Conservation (phyloP, 2,329 filamentous ascomycete genomes). For the Sclerotinia minor region DNA sequence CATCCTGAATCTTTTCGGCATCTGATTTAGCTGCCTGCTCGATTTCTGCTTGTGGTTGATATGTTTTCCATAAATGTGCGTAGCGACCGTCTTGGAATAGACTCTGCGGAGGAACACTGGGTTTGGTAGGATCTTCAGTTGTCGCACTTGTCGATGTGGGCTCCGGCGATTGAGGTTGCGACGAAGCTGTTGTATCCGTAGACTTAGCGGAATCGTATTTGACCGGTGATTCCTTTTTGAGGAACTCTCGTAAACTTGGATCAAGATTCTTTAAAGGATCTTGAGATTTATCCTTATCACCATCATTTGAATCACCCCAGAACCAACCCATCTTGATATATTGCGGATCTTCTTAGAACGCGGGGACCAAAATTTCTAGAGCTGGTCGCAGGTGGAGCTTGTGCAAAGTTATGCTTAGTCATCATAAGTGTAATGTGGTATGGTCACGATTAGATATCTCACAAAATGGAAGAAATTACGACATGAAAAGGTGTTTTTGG, state of each 20-base stretch:
- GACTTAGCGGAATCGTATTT: slow-evolving; percentile 44
- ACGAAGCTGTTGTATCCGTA: slow-evolving; percentile 25
- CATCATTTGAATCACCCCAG: slow-evolving; percentile 37
- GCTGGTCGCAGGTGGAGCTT: not conserved
- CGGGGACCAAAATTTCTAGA: slow-evolving; percentile 16
- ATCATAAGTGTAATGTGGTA: not conserved
- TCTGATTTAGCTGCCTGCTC: slow-evolving; percentile 70
- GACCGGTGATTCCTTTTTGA: slow-evolving; percentile 64
- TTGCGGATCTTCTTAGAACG: not conserved
- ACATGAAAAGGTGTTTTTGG: not conserved
- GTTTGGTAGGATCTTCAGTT: slow-evolving; percentile 24
- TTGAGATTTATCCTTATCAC: slow-evolving; percentile 39
- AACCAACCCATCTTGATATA: slow-evolving; percentile 42
- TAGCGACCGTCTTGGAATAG: slow-evolving; percentile 70
- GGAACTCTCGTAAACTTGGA: slow-evolving; percentile 62
- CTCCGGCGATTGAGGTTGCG: slow-evolving; percentile 21
- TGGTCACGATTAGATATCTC: not conserved
- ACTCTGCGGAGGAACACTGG: slow-evolving; percentile 47
- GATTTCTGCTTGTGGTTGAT: slow-evolving; percentile 70
- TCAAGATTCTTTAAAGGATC: slow-evolving; percentile 64
- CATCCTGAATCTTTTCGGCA: slow-evolving; percentile 75
- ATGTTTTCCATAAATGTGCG: slow-evolving; percentile 90
- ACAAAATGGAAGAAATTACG: too few species aligned
- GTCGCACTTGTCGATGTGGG: slow-evolving; percentile 25
- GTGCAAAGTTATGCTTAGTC: not conserved